These are phyloP conservation scores for Rhodocollybia butyracea DNA, from an alignment of 768 basidiomycete genomes.

Conservation along the genomic window DNA sequence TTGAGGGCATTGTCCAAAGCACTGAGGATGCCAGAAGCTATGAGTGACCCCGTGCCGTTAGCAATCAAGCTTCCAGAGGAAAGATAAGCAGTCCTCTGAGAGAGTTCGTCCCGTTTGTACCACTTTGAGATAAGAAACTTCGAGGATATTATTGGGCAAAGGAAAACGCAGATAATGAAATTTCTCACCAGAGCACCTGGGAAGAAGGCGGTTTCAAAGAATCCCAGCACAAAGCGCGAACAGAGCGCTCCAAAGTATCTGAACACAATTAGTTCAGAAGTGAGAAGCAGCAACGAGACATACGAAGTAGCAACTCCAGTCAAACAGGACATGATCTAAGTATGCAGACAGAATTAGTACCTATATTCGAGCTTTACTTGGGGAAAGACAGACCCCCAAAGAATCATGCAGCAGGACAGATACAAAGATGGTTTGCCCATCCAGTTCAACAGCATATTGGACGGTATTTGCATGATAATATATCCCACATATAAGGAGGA, in stretches of 20 bases:
- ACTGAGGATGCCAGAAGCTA: constrained; percentile 73
- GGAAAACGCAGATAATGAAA: neutral
- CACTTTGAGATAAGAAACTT: constrained; percentile 61
- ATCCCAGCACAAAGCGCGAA: constrained; percentile 76
- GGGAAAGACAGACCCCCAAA: neutral
- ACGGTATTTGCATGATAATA: constrained; percentile 78
- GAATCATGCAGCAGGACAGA: constrained; percentile 68
- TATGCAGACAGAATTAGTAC: too few species aligned
- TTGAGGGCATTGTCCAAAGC: constrained; percentile 70
- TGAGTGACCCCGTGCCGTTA: constrained; percentile 79
- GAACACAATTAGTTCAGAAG: constrained; percentile 25
- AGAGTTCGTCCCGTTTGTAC: constrained; percentile 74
- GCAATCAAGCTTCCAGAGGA: constrained; percentile 72
- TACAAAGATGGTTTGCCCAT: constrained; percentile 69
- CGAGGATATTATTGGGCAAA: neutral
- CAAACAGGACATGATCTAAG: constrained; percentile 9
- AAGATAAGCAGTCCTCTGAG: constrained; percentile 62
- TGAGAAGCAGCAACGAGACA: neutral
- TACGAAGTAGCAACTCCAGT: constrained; percentile 1
- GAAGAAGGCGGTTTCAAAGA: constrained; percentile 69
- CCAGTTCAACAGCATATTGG: constrained; percentile 74
- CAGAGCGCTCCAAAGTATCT: constrained; percentile 42
- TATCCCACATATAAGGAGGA: constrained; percentile 73
- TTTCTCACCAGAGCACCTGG: constrained; percentile 52
- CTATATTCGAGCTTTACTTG: neutral